phyloP scores from a whole-genome alignment of 1,139 yeast species.

The Komagataea norvegica region DNA sequence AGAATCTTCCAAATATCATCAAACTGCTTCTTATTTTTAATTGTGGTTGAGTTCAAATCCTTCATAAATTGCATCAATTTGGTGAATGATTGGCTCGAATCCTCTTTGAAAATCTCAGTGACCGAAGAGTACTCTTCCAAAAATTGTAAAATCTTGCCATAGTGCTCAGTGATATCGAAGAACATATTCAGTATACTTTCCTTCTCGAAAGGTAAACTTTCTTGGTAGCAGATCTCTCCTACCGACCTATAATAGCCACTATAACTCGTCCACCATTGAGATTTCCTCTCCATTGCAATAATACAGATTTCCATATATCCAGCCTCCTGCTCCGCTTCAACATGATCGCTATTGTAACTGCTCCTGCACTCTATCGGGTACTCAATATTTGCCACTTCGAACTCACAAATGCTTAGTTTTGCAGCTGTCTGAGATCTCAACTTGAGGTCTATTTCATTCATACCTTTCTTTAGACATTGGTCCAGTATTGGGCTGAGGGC shows the following conservation, averaged over 20 bases:
- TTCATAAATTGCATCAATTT: constrained; percentile 16
- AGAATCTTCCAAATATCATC: constrained; percentile 16
- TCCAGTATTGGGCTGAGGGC: constrained; percentile 29
- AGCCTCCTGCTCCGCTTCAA: constrained; percentile 8
- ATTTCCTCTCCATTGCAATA: constrained; percentile 35
- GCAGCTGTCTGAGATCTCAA: constrained; percentile 39
- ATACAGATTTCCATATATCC: constrained; percentile 34
- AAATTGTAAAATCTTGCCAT: constrained; percentile 23
- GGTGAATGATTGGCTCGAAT: constrained; percentile 15
- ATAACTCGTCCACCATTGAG: constrained; percentile 59
- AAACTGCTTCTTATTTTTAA: constrained; percentile 10
- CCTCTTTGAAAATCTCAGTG: constrained; percentile 19
- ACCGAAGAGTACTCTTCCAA: constrained; percentile 18
- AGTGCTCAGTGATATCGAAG: constrained; percentile 40
- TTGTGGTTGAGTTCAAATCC: constrained; percentile 9
- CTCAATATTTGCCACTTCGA: constrained; percentile 38
- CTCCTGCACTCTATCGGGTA: constrained; percentile 38
- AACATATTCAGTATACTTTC: constrained; percentile 45
- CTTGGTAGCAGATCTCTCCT: constrained; percentile 45
- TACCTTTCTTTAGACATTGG: constrained; percentile 27
- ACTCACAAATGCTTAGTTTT: constrained; percentile 50
- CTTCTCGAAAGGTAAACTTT: constrained; percentile 47
- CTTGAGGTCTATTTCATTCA: constrained; percentile 28
- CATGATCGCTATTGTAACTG: too few relatives aligned
- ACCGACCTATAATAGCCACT: constrained; percentile 53